A percentile compares a stretch with the other conserved stretches of the same genome.
phyloP scores from a whole-genome alignment of 2,329 filamentous ascomycete species.

The Curvularia verruculosa region DNA sequence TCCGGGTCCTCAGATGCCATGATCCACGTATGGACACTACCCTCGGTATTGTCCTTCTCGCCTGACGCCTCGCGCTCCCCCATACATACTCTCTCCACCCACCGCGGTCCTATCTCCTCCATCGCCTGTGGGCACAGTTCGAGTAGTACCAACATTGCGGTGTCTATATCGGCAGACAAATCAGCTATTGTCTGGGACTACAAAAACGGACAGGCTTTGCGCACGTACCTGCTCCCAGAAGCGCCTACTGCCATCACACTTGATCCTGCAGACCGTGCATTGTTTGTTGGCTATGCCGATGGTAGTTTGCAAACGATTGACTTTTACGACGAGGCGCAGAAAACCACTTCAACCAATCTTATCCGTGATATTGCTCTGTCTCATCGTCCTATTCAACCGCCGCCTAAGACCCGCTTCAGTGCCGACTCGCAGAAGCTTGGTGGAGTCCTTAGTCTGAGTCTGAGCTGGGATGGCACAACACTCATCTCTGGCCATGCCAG shows the following conservation, averaged over 20 bases:
- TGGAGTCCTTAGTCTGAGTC: conserved; percentile 68
- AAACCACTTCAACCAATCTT: conserved; percentile 48
- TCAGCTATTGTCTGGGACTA: conserved; percentile 95
- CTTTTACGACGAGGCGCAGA: conserved; percentile 63
- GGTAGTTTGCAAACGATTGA: conserved; percentile 81
- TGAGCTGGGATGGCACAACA: conserved; percentile 82
- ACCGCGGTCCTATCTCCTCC: conserved; percentile 73
- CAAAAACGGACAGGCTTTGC: conserved; percentile 73
- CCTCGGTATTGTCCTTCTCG: conserved; percentile 71
- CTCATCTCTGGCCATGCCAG: conserved; percentile 81
- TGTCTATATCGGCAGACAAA: conserved; percentile 84
- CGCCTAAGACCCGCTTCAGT: conserved; percentile 50
- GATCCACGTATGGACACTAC: conserved; percentile 88
- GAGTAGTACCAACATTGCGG: conserved; percentile 77
- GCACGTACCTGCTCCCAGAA: conserved; percentile 81
- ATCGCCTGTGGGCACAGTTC: conserved; percentile 69
- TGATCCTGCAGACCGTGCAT: conserved; percentile 81
- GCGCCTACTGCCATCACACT: conserved; percentile 74
- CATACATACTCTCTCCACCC: conserved; percentile 76
- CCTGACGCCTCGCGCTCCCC: conserved; percentile 66
- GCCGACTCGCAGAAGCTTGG: conserved; percentile 69
- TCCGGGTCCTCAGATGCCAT: conserved; percentile 86
- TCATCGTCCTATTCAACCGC: conserved; percentile 57
- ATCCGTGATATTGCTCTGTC: conserved; percentile 62
- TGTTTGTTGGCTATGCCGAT: conserved; percentile 81